These are phyloP conservation scores for Malus asiatica DNA, from an alignment of 306 rosid species.

Conservation along the genomic window DNA sequence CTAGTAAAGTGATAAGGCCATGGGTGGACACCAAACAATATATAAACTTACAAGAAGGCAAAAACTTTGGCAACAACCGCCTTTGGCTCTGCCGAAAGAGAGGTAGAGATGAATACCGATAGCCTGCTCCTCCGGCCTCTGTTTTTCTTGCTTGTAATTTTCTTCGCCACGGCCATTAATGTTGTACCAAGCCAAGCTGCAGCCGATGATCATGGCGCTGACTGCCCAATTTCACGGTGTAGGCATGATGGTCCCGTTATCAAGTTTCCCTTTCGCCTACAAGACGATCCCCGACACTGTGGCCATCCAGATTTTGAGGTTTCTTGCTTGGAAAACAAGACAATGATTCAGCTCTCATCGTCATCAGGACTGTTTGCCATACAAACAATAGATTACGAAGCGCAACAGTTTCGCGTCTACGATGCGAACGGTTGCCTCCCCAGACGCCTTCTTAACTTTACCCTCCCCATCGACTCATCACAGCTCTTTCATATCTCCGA, in stretches of 20 bases:
- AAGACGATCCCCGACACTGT: slow-evolving; percentile 3
- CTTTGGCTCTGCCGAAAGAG: neutral
- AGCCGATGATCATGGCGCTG: neutral
- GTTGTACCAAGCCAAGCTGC: neutral
- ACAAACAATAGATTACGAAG: neutral
- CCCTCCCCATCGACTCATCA: neutral
- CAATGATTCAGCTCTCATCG: neutral
- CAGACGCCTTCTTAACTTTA: neutral
- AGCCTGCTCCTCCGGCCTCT: neutral
- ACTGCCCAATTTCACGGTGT: slow-evolving; percentile 8
- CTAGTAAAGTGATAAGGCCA: neutral
- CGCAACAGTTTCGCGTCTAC: neutral
- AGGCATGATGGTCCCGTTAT: slow-evolving; percentile 7
- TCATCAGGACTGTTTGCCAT: neutral
- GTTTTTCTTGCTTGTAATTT: neutral
- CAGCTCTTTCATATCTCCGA: neutral
- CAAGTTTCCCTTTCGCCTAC: slow-evolving; percentile 34
- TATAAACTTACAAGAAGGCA: neutral
- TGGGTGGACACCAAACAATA: too few relatives aligned
- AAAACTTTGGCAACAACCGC: neutral
- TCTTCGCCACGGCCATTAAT: neutral
- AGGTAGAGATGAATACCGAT: neutral
- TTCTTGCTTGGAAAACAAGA: slow-evolving; percentile 12
- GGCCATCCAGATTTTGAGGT: slow-evolving; percentile 38
- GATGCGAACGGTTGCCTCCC: neutral